phyloP scores from a whole-genome alignment of 2,329 filamentous ascomycete species.

The Aspergillus aculeatinus region DNA sequence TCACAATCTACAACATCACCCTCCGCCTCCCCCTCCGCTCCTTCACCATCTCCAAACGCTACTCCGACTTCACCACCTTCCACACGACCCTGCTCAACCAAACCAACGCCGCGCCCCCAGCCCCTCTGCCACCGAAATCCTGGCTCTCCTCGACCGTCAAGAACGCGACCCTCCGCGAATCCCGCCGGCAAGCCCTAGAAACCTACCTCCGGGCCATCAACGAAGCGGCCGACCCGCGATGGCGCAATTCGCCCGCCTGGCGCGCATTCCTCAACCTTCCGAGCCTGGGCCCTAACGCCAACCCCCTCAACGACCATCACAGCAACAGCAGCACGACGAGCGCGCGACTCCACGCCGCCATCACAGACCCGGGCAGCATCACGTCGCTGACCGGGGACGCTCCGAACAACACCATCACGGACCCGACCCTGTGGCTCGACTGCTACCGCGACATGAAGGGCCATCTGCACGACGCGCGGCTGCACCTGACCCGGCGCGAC shows the following conservation, averaged over 20 bases:
- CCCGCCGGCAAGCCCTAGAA: constrained; percentile 57
- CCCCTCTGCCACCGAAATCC: constrained; percentile 57
- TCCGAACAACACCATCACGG: constrained; percentile 40
- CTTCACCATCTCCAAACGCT: constrained; percentile 61
- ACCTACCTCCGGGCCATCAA: constrained; percentile 60
- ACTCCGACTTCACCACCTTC: constrained; percentile 62
- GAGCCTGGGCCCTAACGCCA: constrained; percentile 19
- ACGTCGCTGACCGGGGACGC: background rate
- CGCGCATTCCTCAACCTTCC: constrained; percentile 59
- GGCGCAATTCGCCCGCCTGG: constrained; percentile 59
- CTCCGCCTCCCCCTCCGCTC: constrained; percentile 61
- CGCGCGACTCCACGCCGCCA: constrained; percentile 42
- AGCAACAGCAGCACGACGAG: constrained; percentile 30
- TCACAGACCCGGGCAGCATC: constrained; percentile 38
- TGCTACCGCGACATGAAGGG: constrained; percentile 60
- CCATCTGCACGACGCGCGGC: constrained; percentile 59
- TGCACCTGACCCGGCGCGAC: constrained; percentile 60
- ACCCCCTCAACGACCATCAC: constrained; percentile 26
- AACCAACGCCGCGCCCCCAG: constrained; percentile 53
- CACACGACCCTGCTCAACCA: constrained; percentile 53
- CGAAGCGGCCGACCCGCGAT: constrained; percentile 54
- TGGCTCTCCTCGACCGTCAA: constrained; percentile 60
- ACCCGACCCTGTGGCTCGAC: constrained; percentile 62
- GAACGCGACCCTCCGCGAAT: constrained; percentile 57
- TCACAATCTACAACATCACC: constrained; percentile 62